Evolutionary conservation across 2,329 filamentous ascomycete genomes (phyloP).

Genomic region (Mariannaea sp.): DNA sequence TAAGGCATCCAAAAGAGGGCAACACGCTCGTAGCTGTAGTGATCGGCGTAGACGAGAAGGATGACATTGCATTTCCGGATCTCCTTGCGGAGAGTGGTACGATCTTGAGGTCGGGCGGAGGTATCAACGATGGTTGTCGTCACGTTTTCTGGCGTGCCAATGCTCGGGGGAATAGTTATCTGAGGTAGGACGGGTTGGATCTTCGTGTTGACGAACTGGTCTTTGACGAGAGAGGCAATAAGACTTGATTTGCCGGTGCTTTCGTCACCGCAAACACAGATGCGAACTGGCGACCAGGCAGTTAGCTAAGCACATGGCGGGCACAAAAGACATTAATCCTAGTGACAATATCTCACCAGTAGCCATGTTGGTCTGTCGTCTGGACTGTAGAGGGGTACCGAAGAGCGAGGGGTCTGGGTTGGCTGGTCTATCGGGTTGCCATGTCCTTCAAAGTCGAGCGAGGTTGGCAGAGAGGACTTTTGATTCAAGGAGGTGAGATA

Average conservation of each 20-base stretch:
- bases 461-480: slow-evolving; percentile 12
- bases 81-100: slow-evolving; percentile 87
- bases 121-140: slow-evolving; percentile 98
- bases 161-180: slow-evolving; percentile 91
- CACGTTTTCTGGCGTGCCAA: slow-evolving; percentile 94
- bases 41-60: slow-evolving; percentile 93
- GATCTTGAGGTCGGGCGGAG: slow-evolving; percentile 90
- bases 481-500: neutral
- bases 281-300: slow-evolving; percentile 64
- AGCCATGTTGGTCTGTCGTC: slow-evolving; percentile 32
- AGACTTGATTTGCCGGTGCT: slow-evolving; percentile 92
- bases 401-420: slow-evolving; percentile 15
- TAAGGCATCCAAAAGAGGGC: slow-evolving; percentile 99
- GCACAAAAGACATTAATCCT: neutral
- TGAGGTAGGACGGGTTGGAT: slow-evolving; percentile 94
- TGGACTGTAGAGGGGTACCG: slow-evolving; percentile 1
- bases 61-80: slow-evolving; percentile 98
- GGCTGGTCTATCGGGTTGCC: slow-evolving; percentile 26
- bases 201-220: slow-evolving; percentile 93
- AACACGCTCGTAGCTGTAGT: slow-evolving; percentile 98
- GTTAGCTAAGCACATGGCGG: slow-evolving; percentile 27
- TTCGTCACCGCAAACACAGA: slow-evolving; percentile 96
- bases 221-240: slow-evolving; percentile 94
- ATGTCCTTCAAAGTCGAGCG: slow-evolving; percentile 23
- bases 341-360: slow-evolving; percentile 29